Conservation (phyloP, 2,329 filamentous ascomycete genomes). For the Colletotrichum paranaense region DNA sequence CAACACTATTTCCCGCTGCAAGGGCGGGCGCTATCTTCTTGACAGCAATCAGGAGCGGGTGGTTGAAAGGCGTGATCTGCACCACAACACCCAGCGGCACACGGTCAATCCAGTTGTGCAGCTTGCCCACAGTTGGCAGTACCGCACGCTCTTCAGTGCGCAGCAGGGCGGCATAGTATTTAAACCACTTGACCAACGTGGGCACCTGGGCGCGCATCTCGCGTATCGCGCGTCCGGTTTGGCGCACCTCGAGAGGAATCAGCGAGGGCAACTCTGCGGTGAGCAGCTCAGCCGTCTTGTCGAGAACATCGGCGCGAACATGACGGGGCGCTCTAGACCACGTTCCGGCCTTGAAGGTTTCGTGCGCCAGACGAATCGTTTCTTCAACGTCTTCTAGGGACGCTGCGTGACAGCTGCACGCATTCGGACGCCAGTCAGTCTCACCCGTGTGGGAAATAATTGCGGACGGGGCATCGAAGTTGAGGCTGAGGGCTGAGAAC, state of each 20-base stretch:
- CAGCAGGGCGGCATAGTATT: conserved; percentile 75
- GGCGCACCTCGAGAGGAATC: conserved; percentile 72
- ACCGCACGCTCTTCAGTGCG: conserved; percentile 76
- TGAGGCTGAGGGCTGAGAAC: conserved; percentile 32
- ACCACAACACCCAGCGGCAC: conserved; percentile 68
- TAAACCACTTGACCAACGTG: conserved; percentile 75
- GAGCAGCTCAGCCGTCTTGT: conserved; percentile 67
- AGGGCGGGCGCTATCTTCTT: conserved; percentile 72
- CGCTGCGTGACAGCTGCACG: conserved; percentile 58
- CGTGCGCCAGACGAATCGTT: conserved; percentile 54
- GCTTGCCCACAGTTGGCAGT: conserved; percentile 71
- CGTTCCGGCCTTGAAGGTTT: conserved; percentile 59
- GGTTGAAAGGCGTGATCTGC: conserved; percentile 69
- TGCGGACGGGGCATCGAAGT: not conserved
- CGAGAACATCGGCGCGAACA: conserved; percentile 70
- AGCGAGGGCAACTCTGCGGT: conserved; percentile 63
- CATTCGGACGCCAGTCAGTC: conserved; percentile 2
- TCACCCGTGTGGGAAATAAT: not conserved
- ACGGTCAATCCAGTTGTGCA: conserved; percentile 67
- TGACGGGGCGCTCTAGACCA: conserved; percentile 70
- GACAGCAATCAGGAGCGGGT: conserved; percentile 67
- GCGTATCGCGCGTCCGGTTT: conserved; percentile 75
- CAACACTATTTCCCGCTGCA: conserved; percentile 67
- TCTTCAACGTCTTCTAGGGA: conserved; percentile 56
- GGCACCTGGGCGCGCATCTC: conserved; percentile 79